Conservation (phyloP, 805 yeast species). For the Pichia cephalocereana region DNA sequence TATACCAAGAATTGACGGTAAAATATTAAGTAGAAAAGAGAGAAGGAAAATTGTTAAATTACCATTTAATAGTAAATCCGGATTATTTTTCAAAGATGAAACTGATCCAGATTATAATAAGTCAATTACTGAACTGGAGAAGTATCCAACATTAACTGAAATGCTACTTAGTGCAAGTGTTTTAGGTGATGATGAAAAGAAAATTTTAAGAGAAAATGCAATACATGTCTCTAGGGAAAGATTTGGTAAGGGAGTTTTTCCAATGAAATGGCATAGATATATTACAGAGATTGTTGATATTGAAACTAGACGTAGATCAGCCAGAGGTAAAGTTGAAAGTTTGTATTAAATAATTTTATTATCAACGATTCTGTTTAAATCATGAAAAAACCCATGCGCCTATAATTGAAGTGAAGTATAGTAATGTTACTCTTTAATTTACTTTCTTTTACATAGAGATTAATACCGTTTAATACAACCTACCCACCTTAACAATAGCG, state of each 20-base stretch:
- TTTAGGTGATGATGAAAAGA: conserved; percentile 10
- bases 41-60: neutral
- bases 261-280: conserved; percentile 16
- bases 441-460: too few species aligned
- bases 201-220: conserved; percentile 16
- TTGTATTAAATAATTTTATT: too few species aligned
- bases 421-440: too few species aligned
- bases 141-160: conserved; percentile 32
- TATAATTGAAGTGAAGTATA: too few species aligned
- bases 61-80: conserved; percentile 37
- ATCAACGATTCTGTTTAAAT: too few species aligned
- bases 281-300: conserved; percentile 8
- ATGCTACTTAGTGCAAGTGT: conserved; percentile 31
- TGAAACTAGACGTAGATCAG: conserved; percentile 15
- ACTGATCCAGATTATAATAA: conserved; percentile 59
- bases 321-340: conserved; percentile 24
- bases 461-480: too few species aligned
- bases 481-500: too few species aligned
- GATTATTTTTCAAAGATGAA: conserved; percentile 67
- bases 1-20: conserved; percentile 30
- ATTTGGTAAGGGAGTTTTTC: conserved; percentile 21
- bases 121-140: conserved; percentile 8
- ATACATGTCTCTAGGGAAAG: conserved; percentile 17
- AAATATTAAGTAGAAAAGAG: conserved; percentile 11
- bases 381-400: too few species aligned